Conservation (phyloP, 345 rosid genomes). For the Passiflora organensis region DNA sequence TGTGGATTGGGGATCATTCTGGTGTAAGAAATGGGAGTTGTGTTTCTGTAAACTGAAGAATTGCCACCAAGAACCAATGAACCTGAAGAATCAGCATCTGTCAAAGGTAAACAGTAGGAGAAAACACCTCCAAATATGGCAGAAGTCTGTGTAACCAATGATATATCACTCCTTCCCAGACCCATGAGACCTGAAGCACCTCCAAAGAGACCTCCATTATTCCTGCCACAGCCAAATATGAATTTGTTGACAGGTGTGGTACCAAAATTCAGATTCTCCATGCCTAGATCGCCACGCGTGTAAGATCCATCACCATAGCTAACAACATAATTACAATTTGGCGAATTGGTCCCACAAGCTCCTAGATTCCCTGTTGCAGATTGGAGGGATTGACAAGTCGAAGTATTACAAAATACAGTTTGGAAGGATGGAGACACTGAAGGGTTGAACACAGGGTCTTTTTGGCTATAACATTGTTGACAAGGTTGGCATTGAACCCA, state of each 20-base stretch:
- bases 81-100: conserved; percentile 59
- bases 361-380: conserved; percentile 48
- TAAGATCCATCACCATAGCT: conserved; percentile 89
- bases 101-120: conserved; percentile 81
- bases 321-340: conserved; percentile 56
- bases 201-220: conserved; percentile 73
- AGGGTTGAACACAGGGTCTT: conserved; percentile 68
- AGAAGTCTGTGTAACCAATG: conserved; percentile 61
- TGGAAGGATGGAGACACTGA: conserved; percentile 55
- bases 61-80: conserved; percentile 62
- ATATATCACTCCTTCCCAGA: conserved; percentile 64
- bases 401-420: conserved; percentile 55
- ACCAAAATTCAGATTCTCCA: conserved; percentile 50
- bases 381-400: conserved; percentile 54
- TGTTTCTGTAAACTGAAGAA: conserved; percentile 51
- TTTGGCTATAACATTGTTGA: conserved; percentile 58
- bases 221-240: conserved; percentile 77
- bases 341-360: conserved; percentile 33
- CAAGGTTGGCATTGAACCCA: conserved; percentile 98
- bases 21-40: conserved; percentile 59
- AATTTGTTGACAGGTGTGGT: conserved; percentile 33
- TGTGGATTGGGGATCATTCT: conserved; percentile 52
- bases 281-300: conserved; percentile 65
- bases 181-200: conserved; percentile 90
- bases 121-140: conserved; percentile 56